A percentile compares a stretch with the other conserved stretches of the same genome.
These are phyloP conservation scores for Diaporthe helianthi DNA, from an alignment of 2,329 filamentous ascomycete species.

Conservation along the genomic window DNA sequence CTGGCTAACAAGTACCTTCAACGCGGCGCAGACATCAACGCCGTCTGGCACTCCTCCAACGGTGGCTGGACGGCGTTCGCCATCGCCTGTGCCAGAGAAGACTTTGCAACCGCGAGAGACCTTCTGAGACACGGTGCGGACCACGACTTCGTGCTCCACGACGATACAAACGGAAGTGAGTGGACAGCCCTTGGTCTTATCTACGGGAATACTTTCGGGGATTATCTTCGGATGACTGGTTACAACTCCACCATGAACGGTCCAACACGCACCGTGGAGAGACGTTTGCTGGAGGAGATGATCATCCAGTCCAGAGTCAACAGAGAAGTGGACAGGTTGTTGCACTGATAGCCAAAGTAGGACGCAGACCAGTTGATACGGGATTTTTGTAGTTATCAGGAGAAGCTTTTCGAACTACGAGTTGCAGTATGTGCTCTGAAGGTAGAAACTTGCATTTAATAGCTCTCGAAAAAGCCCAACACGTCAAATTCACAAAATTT, in stretches of 20 bases:
- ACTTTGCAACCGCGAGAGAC: not conserved
- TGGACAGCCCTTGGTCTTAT: not conserved
- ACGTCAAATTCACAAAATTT: not conserved
- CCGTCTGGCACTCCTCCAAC: rapidly evolving
- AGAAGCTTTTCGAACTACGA: not conserved
- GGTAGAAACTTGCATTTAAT: not conserved
- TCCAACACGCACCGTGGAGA: not conserved
- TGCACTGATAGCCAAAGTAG: not conserved
- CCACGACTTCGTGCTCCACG: not conserved
- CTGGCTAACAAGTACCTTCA: not conserved
- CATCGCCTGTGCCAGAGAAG: not conserved
- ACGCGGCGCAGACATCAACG: not conserved
- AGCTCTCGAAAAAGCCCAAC: not conserved
- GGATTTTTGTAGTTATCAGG: no score
- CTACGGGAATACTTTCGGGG: not conserved
- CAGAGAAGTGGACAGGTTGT: no score
- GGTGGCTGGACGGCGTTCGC: not conserved
- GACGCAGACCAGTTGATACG: not conserved
- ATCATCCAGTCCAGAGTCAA: not conserved
- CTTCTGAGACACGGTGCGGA: not conserved
- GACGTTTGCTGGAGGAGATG: not conserved
- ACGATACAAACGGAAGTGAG: rapidly evolving
- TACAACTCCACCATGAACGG: rapidly evolving
- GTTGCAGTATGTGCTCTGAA: not conserved
- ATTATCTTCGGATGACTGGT: not conserved